These are phyloP conservation scores for Rhododendron mucronatum DNA, from an alignment of 148 eudicot genomes.

Conservation along the genomic window DNA sequence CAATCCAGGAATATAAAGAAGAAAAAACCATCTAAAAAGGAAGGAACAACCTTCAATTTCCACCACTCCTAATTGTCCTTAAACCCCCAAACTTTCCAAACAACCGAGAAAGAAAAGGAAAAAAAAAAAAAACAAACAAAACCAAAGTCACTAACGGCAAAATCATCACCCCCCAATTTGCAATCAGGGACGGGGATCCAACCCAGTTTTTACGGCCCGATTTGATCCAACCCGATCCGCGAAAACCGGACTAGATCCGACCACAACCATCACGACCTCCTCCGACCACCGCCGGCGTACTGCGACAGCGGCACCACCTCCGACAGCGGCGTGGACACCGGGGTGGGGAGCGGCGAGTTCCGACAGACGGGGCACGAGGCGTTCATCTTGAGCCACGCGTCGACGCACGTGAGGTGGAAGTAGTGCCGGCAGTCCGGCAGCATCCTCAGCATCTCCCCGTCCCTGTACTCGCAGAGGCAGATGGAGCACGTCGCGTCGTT, in stretches of 20 bases:
- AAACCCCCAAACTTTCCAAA: slow-evolving; percentile 4
- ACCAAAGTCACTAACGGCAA: background rate
- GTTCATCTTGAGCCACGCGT: slow-evolving; percentile 78
- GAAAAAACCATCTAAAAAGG: background rate
- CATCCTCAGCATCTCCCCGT: slow-evolving; percentile 76
- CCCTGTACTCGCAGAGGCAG: slow-evolving; percentile 79
- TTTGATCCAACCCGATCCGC: background rate
- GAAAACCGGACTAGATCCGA: background rate
- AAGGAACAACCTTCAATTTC: background rate
- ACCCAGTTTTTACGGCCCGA: background rate
- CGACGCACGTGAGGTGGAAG: slow-evolving; percentile 67
- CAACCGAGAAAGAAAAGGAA: slow-evolving; percentile 7
- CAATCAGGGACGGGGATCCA: background rate
- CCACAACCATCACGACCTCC: slow-evolving; percentile 27
- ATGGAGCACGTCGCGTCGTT: slow-evolving; percentile 53
- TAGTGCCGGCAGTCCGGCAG: slow-evolving; percentile 81
- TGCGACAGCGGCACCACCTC: slow-evolving; percentile 87
- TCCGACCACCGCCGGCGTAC: slow-evolving; percentile 71
- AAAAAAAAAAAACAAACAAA: background rate
- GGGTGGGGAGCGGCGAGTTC: slow-evolving; percentile 87
- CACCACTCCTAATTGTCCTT: background rate
- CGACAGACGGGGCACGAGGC: slow-evolving; percentile 90
- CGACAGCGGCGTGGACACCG: slow-evolving; percentile 75
- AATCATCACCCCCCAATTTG: background rate
- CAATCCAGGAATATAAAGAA: background rate